These are phyloP conservation scores for Fusarium concolor DNA, from an alignment of 2,329 filamentous ascomycete genomes.

Conservation along the genomic window DNA sequence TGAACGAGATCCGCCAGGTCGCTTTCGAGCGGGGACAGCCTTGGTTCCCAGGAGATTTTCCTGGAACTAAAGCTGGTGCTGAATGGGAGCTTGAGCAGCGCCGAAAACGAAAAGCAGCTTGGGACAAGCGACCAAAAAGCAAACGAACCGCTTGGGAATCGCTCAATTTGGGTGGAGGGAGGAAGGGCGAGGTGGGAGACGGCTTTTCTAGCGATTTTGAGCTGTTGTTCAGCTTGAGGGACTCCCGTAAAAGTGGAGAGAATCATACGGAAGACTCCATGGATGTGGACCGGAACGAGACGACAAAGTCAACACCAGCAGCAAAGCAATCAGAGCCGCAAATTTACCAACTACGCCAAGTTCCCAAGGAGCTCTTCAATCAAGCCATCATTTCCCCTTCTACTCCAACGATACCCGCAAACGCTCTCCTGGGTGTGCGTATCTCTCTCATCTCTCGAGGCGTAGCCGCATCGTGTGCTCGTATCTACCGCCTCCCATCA, in stretches of 20 bases:
- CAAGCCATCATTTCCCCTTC: conserved; percentile 40
- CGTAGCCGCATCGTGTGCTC: conserved; percentile 75
- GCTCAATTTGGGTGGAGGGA: conserved; percentile 77
- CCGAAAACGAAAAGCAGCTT: conserved; percentile 79
- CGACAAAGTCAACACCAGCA: neutral
- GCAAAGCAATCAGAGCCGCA: neutral
- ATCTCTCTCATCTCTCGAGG: conserved; percentile 78
- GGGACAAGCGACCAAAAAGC: conserved; percentile 83
- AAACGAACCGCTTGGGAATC: conserved; percentile 82
- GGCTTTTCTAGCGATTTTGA: conserved; percentile 90
- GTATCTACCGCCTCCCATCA: conserved; percentile 84
- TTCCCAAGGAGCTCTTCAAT: conserved; percentile 50
- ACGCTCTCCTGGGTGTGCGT: conserved; percentile 69
- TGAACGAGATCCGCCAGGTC: conserved; percentile 83
- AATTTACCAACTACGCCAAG: conserved; percentile 38
- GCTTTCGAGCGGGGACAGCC: conserved; percentile 81
- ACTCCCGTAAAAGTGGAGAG: conserved; percentile 13
- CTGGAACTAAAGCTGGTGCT: conserved; percentile 81
- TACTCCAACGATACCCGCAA: conserved; percentile 46
- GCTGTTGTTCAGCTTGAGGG: conserved; percentile 62
- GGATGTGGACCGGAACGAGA: conserved; percentile 47
- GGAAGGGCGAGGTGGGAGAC: conserved; percentile 83
- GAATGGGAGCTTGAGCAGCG: conserved; percentile 78
- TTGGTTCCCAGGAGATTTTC: conserved; percentile 89
- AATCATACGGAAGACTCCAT: conserved; percentile 45